Percentiles rank a stretch among this genome's conserved stretches.
Conservation (phyloP, 2,329 filamentous ascomycete genomes). For the Cordyceps fumosorosea region DNA sequence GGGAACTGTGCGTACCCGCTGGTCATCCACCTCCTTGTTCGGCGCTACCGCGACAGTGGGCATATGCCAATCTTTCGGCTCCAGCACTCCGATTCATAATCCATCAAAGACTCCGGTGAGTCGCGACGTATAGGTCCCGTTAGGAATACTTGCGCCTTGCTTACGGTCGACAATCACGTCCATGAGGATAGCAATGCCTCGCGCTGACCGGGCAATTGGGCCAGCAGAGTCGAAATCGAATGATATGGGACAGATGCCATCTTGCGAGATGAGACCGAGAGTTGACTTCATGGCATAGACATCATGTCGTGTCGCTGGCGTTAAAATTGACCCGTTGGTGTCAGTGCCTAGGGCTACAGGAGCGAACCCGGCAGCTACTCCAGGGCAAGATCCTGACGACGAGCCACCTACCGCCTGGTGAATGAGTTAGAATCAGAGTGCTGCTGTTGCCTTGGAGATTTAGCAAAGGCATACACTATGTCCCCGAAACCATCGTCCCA, state of each 20-base stretch:
- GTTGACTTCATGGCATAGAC: not conserved
- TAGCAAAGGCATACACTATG: not conserved
- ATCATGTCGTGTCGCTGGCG: not conserved
- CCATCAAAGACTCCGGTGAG: not conserved
- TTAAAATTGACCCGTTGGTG: not conserved
- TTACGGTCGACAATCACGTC: not conserved
- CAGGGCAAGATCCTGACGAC: not conserved
- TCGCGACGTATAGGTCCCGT: not conserved
- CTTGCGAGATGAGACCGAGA: not conserved
- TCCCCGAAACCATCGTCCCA: not conserved
- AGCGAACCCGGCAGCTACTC: not conserved
- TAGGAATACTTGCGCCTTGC: not conserved
- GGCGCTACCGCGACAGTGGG: not conserved
- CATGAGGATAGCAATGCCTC: not conserved
- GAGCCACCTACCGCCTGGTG: not conserved
- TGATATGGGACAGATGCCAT: not conserved
- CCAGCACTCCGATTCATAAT: not conserved
- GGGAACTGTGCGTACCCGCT: not conserved
- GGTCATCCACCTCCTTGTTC: not conserved
- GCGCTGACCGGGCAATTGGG: not conserved
- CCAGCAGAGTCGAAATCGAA: not conserved
- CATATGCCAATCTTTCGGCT: not conserved
- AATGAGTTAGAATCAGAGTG: not conserved
- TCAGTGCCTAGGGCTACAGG: not conserved
- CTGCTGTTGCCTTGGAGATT: not conserved